Conservation (phyloP, 495 filamentous ascomycete species). For the Penicillium simplicissimum region DNA sequence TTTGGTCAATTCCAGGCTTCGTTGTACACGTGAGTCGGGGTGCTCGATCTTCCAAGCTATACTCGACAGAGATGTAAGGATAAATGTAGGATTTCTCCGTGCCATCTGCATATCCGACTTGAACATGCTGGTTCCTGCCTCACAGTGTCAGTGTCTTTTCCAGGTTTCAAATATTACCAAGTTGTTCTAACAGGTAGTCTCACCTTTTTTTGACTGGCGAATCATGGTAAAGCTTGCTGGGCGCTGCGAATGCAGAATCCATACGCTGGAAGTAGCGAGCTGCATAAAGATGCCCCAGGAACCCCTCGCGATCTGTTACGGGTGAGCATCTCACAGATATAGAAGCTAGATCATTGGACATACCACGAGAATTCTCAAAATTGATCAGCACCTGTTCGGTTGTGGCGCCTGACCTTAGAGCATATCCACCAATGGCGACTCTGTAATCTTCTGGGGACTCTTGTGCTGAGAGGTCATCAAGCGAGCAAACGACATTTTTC, state of each 20-base stretch:
- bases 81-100: slow-evolving; percentile 6
- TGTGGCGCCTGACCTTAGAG: neutral
- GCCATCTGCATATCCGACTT: slow-evolving; percentile 4
- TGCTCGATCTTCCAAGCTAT: neutral
- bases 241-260: neutral
- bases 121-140: neutral
- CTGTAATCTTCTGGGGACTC: neutral
- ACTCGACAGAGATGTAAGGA: neutral
- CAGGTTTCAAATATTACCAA: neutral
- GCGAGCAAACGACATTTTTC: neutral
- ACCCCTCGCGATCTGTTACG: neutral
- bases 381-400: neutral
- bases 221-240: neutral
- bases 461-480: neutral
- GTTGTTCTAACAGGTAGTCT: neutral
- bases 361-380: slow-evolving; percentile 3
- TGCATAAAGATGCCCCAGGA: slow-evolving; percentile 2
- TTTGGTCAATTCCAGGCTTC: neutral
- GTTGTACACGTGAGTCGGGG: neutral
- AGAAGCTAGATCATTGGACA: neutral
- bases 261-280: slow-evolving; percentile 5
- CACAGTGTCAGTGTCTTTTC: neutral
- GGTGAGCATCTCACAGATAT: neutral
- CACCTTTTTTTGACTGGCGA: neutral
- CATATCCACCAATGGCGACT: neutral